Evolutionary conservation across 2,329 filamentous ascomycete genomes (phyloP).

Genomic region (Trichophyton simii): DNA sequence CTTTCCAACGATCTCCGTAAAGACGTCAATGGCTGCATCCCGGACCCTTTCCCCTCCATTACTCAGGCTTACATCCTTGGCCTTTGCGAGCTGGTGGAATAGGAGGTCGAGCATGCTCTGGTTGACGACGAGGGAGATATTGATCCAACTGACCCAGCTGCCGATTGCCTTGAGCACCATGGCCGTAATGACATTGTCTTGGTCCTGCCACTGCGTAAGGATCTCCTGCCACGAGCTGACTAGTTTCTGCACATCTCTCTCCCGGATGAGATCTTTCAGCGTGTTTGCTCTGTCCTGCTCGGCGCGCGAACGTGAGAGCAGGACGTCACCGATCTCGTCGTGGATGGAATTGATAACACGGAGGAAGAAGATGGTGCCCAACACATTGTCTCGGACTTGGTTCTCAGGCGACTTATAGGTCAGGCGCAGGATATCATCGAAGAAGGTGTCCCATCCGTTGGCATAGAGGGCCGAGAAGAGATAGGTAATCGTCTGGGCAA

Average conservation of each 20-base stretch:
- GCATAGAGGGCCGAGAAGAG: constrained; percentile 82
- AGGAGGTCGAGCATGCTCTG: constrained; percentile 73
- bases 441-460: constrained; percentile 74
- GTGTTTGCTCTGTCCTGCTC: constrained; percentile 79
- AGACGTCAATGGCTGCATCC: constrained; percentile 82
- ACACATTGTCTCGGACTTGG: constrained; percentile 52
- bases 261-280: constrained; percentile 80
- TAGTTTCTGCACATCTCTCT: constrained; percentile 78
- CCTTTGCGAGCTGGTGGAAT: constrained; percentile 74
- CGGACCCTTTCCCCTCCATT: constrained; percentile 71
- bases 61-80: constrained; percentile 45
- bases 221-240: constrained; percentile 86
- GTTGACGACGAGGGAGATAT: constrained; percentile 87
- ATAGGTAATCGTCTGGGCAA: constrained; percentile 89
- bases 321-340: constrained; percentile 90
- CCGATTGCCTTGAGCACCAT: constrained; percentile 84
- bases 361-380: constrained; percentile 75
- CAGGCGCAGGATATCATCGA: constrained; percentile 76
- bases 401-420: constrained; percentile 50
- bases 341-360: constrained; percentile 81
- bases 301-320: constrained; percentile 62
- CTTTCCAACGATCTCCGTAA: constrained; percentile 92
- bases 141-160: constrained; percentile 98
- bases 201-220: constrained; percentile 60
- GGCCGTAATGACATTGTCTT: constrained; percentile 63